Conservation (phyloP, 345 rosid genomes). For the Eutrema heterophyllum region DNA sequence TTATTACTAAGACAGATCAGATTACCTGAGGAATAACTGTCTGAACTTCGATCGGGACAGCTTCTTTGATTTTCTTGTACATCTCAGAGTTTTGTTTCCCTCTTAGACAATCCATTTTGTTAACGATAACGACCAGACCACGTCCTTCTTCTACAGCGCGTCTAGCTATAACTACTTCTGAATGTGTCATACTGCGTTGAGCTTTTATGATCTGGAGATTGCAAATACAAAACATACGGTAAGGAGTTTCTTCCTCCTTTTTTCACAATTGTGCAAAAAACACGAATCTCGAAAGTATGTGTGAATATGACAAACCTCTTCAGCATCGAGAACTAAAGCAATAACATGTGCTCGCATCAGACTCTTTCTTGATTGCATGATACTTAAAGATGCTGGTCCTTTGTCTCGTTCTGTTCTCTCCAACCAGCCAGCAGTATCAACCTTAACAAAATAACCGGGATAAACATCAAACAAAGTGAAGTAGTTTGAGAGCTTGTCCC, state of each 20-base stretch:
- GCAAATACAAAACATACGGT: neutral
- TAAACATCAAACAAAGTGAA: neutral
- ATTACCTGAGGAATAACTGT: constrained; percentile 86
- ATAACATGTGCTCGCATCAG: constrained; percentile 92
- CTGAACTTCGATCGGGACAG: constrained; percentile 92
- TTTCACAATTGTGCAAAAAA: too few species aligned
- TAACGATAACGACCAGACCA: constrained; percentile 78
- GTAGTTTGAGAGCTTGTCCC: neutral
- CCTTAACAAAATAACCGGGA: constrained; percentile 37
- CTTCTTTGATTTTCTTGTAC: constrained; percentile 72
- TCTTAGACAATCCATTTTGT: constrained; percentile 90
- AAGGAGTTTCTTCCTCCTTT: neutral
- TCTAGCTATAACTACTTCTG: constrained; percentile 95
- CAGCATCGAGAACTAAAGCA: constrained; percentile 94
- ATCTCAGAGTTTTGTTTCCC: constrained; percentile 48
- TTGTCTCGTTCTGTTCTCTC: constrained; percentile 78
- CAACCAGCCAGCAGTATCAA: constrained; percentile 98
- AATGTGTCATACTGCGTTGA: constrained; percentile 79
- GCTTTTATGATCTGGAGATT: constrained; percentile 61
- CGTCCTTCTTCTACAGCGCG: constrained; percentile 96
- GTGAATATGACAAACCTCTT: constrained; percentile 51
- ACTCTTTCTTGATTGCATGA: constrained; percentile 92
- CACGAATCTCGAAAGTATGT: neutral
- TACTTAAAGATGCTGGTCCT: constrained; percentile 88
- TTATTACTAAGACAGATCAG: neutral